Conservation (phyloP, 139 green algal genomes). For the Coelastrella sp. region DNA sequence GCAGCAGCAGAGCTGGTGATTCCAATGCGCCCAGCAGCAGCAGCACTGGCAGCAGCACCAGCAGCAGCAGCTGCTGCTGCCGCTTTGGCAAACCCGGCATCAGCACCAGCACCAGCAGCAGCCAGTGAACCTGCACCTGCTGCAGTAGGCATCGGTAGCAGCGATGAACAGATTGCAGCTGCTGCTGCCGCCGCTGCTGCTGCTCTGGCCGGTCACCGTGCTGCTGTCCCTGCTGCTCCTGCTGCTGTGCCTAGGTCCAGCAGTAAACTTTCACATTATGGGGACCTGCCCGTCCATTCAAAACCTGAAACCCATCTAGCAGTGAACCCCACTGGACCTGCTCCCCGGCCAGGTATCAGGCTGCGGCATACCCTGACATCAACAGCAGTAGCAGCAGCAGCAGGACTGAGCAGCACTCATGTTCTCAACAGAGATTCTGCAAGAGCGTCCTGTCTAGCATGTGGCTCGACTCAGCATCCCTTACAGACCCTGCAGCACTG, state of each 20-base stretch:
- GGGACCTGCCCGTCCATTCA: background rate
- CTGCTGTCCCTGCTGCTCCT: background rate
- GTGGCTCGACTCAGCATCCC: background rate
- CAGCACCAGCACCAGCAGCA: background rate
- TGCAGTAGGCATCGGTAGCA: background rate
- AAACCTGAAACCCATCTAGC: background rate
- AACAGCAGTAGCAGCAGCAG: slow-evolving; percentile 8
- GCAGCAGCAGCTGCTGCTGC: background rate
- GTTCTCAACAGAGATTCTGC: background rate
- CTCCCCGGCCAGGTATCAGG: background rate
- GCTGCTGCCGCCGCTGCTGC: slow-evolving; percentile 28
- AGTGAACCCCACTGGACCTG: background rate
- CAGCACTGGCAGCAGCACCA: slow-evolving; percentile 4
- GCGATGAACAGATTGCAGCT: background rate
- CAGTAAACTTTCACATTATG: background rate
- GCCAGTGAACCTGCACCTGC: background rate
- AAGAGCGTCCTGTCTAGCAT: background rate
- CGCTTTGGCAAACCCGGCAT: background rate
- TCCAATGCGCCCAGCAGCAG: slow-evolving; percentile 1
- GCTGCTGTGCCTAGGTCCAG: background rate
- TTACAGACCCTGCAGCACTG: background rate
- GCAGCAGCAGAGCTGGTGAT: background rate
- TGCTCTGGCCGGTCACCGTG: background rate
- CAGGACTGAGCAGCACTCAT: background rate
- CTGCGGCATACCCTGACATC: slow-evolving; percentile 6